These are phyloP conservation scores for Camelina hispida DNA, from an alignment of 345 rosid genomes.

Conservation along the genomic window DNA sequence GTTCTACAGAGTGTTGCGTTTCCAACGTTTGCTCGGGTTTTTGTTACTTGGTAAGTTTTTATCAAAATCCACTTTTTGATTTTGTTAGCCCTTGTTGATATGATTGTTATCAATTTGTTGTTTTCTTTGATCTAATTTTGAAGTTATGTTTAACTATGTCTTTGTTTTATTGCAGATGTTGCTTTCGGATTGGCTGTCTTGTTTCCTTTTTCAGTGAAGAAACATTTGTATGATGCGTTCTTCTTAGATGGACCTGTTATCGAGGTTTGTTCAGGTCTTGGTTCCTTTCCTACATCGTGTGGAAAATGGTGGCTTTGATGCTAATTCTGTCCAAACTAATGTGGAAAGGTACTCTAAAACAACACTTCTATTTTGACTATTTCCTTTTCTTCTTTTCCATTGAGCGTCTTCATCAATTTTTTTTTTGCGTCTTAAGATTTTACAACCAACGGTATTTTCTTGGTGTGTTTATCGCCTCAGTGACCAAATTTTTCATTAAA, in stretches of 20 bases:
- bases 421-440: too few species aligned
- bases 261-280: slow-evolving; percentile 81
- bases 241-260: slow-evolving; percentile 67
- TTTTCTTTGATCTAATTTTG: slow-evolving; percentile 21
- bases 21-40: slow-evolving; percentile 66
- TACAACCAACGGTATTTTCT: background rate
- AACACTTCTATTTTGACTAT: background rate
- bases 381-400: background rate
- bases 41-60: slow-evolving; percentile 64
- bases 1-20: slow-evolving; percentile 77
- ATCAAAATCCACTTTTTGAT: background rate
- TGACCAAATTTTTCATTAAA: background rate
- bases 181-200: slow-evolving; percentile 86
- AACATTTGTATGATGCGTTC: slow-evolving; percentile 78
- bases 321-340: slow-evolving; percentile 58
- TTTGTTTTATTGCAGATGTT: slow-evolving; percentile 65
- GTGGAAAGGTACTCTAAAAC: slow-evolving; percentile 63
- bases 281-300: slow-evolving; percentile 64
- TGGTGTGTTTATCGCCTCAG: background rate
- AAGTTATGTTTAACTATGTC: background rate
- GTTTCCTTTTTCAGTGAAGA: slow-evolving; percentile 80
- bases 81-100: slow-evolving; percentile 2
- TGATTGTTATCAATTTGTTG: background rate
- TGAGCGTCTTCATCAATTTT: background rate
- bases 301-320: slow-evolving; percentile 46